Conservation (phyloP, 768 basidiomycete genomes). For the Pisolithus microcarpus region DNA sequence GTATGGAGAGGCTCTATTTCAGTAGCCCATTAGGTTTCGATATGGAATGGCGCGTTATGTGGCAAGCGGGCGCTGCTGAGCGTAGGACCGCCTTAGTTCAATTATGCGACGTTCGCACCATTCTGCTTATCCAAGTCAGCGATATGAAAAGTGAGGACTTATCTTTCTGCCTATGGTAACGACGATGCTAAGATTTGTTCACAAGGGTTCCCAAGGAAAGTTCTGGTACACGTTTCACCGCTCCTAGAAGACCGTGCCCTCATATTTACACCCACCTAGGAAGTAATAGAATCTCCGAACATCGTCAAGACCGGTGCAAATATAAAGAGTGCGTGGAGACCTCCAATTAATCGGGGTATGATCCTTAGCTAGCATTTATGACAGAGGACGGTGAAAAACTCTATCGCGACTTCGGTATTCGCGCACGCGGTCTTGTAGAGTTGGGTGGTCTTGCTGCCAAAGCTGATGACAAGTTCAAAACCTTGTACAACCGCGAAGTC, state of each 20-base stretch:
- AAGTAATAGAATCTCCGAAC: constrained; percentile 36
- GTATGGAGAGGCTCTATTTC: background rate
- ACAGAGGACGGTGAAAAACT: constrained; percentile 45
- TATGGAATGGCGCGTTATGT: constrained; percentile 41
- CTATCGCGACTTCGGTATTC: constrained; percentile 39
- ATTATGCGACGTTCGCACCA: constrained; percentile 34
- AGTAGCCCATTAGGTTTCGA: constrained; percentile 44
- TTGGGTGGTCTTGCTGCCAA: constrained; percentile 37
- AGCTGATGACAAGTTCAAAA: constrained; percentile 31
- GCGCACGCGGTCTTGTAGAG: constrained; percentile 37
- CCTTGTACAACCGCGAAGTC: constrained; percentile 30
- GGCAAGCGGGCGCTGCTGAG: constrained; percentile 24
- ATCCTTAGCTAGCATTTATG: background rate
- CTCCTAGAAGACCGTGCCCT: background rate
- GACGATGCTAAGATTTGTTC: background rate
- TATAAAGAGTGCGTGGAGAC: constrained; percentile 33
- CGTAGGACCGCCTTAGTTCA: constrained; percentile 40
- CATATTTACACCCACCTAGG: constrained; percentile 20
- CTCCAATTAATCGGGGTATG: background rate
- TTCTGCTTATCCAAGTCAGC: constrained; percentile 43
- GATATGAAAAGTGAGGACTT: constrained; percentile 36
- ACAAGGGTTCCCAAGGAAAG: constrained; percentile 37
- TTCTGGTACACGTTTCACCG: constrained; percentile 25
- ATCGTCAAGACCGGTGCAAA: constrained; percentile 43
- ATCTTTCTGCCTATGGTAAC: background rate